These are phyloP conservation scores for Verticillium isaacii DNA, from an alignment of 2,329 filamentous ascomycete genomes.

Conservation along the genomic window DNA sequence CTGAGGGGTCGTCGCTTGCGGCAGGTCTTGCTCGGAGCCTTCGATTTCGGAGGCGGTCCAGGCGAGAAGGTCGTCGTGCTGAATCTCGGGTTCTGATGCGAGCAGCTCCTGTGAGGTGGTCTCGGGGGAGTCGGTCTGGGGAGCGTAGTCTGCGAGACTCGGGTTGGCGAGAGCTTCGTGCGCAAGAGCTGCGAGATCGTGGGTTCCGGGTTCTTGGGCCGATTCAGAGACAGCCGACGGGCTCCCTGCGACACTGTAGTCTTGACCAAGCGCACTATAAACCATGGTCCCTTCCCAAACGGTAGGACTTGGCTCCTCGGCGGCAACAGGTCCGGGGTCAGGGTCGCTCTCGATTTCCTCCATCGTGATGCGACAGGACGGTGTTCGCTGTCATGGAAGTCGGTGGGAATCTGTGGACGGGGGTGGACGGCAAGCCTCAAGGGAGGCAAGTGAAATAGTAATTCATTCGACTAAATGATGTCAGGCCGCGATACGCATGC, in stretches of 20 bases:
- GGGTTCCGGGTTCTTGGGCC: neutral
- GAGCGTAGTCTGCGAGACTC: neutral
- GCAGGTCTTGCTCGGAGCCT: neutral
- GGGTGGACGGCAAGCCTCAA: neutral
- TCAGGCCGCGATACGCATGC: too few relatives aligned
- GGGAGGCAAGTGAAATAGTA: neutral
- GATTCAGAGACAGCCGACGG: neutral
- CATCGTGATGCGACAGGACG: neutral
- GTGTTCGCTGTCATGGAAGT: neutral
- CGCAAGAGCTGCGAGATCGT: neutral
- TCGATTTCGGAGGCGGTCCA: neutral
- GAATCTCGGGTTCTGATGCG: neutral
- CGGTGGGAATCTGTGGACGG: neutral
- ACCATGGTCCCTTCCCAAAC: neutral
- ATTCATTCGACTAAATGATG: too few relatives aligned
- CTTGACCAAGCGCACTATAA: neutral
- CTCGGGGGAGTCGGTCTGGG: neutral
- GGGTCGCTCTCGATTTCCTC: neutral
- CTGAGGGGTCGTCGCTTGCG: neutral
- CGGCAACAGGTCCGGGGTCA: neutral
- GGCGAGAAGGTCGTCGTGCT: neutral
- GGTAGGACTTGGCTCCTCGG: too few relatives aligned
- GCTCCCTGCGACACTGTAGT: neutral
- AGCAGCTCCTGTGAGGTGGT: neutral
- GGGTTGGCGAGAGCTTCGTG: neutral